A percentile compares a stretch with the other conserved stretches of the same genome.
These are phyloP conservation scores for Fusarium sp. DNA, from an alignment of 2,329 filamentous ascomycete genomes.

Conservation along the genomic window DNA sequence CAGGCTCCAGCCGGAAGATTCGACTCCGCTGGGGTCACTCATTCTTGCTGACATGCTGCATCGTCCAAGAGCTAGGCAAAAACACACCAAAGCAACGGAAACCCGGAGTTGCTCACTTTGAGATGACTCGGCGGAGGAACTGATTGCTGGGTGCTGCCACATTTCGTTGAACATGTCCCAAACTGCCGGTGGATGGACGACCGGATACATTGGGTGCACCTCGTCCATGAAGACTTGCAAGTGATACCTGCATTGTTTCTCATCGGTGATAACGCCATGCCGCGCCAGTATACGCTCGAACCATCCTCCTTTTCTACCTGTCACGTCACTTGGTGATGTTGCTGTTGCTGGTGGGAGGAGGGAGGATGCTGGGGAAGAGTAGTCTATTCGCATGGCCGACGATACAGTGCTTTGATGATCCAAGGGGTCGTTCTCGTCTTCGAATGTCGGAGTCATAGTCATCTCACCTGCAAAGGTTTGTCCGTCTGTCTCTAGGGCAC, in stretches of 20 bases:
- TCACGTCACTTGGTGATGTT: neutral
- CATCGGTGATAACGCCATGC: conserved; percentile 20
- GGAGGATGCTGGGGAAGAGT: conserved; percentile 2
- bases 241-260: conserved; percentile 21
- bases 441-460: conserved; percentile 23
- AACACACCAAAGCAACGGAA: conserved; percentile 28
- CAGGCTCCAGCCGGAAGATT: conserved; percentile 32
- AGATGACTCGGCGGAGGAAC: conserved; percentile 2
- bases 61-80: conserved; percentile 31
- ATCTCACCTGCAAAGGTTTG: conserved; percentile 35
- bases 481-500: conserved; percentile 24
- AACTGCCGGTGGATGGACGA: conserved; percentile 21
- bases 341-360: neutral
- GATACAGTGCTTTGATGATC: neutral
- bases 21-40: conserved; percentile 21
- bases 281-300: conserved; percentile 12
- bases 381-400: neutral
- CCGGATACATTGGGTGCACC: conserved; percentile 25
- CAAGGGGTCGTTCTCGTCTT: conserved; percentile 8
- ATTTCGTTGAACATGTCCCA: conserved; percentile 33
- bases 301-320: conserved; percentile 12
- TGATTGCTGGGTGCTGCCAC: conserved; percentile 23
- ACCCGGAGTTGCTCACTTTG: conserved; percentile 20
- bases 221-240: conserved; percentile 31
- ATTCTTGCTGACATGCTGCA: conserved; percentile 32